Evolutionary conservation across 176 grass and related monocot genomes (phyloP), one percentile per base, ranked within the genome.

Genomic region (Triticum dicoccoides): DNA sequence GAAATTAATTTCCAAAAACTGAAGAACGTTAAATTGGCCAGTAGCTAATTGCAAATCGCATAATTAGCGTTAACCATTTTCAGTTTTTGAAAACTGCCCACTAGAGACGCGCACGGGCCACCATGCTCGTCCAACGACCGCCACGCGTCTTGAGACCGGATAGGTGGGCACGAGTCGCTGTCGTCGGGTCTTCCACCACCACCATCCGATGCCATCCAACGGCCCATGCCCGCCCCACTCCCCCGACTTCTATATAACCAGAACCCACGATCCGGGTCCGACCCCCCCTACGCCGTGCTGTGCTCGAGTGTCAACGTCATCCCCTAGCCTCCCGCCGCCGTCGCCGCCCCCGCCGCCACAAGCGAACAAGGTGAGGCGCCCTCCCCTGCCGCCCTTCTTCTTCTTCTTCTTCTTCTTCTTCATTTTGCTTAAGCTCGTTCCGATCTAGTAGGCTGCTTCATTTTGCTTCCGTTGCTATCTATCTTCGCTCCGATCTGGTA

Each of bases 161-260:
- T 54, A 54, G 51, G 14, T 54, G 29, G 23, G 37, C 32, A 65
- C 82, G 54, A 9, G 82, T 77, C 71, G 58, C 83, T 77, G 9
- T 77, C 72, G 23, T 65, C 62, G 54, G 54, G 54, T 58, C 54
- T 58, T 21, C 54, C 54, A 21, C 20, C 65, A 14, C 8, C 42
- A 8, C 61, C 83, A 32, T 69, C 64, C 47, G 83, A 78, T 78
- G 61, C n/a, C 63, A 78, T 85, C 83, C 30, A n/a, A 75, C 27
- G 83, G 62, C 45, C 32, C 4, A 18, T 21, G 17, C 23, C n/a
- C 33, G 21, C 54, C 66, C 4, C 45, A 17, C 41, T 44, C 3
- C 18, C 25, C 47, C 12, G 42, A 15, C 17, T 59, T 15, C 17
- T 64, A 61, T 44, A 80, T 65, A 80, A 42, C 9, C 10, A 11